phyloP scores from a whole-genome alignment of 495 filamentous ascomycete genomes.

The Aspergillus bertholletiae region DNA sequence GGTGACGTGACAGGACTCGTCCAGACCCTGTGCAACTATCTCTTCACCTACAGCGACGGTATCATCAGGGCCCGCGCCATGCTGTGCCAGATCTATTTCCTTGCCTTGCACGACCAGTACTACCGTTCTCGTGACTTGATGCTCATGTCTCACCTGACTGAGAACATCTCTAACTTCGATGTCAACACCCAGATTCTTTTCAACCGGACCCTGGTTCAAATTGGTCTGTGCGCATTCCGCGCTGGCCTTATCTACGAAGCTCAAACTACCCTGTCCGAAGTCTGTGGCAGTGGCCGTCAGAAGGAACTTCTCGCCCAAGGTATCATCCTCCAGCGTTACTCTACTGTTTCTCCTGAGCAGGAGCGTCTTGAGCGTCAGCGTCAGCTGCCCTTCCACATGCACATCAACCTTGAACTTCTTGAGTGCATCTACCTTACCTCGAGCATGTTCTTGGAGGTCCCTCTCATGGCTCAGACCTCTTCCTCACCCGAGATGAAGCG shows the following conservation, averaged over 20 bases:
- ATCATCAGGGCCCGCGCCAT: slow-evolving; percentile 95
- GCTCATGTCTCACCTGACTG: slow-evolving; percentile 98
- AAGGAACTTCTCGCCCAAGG: slow-evolving; percentile 98
- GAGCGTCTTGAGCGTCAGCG: slow-evolving; percentile 94
- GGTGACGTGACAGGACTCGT: slow-evolving; percentile 71
- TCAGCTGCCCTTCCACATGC: slow-evolving; percentile 98
- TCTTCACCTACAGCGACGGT: slow-evolving; percentile 89
- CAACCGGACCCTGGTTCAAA: slow-evolving; percentile 97
- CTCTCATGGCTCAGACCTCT: slow-evolving; percentile 91
- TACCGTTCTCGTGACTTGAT: slow-evolving; percentile 97
- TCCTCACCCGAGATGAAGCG: slow-evolving; percentile 96
- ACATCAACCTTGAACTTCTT: slow-evolving; percentile 97
- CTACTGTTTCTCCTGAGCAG: slow-evolving; percentile 92
- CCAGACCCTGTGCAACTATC: slow-evolving; percentile 86
- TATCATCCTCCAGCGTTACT: slow-evolving; percentile 95
- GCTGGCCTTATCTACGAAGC: slow-evolving; percentile 95
- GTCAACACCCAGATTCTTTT: slow-evolving; percentile 96
- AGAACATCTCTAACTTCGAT: slow-evolving; percentile 92
- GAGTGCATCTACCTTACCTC: slow-evolving; percentile 98
- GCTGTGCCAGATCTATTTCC: slow-evolving; percentile 98
- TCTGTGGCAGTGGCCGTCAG: slow-evolving; percentile 93
- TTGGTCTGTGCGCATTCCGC: slow-evolving; percentile 96
- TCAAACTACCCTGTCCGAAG: slow-evolving; percentile 93
- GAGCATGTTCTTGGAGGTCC: slow-evolving; percentile 98
- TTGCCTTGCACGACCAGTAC: slow-evolving; percentile 94